phyloP scores from a whole-genome alignment of 2,329 filamentous ascomycete genomes.

The Talaromyces sp. region DNA sequence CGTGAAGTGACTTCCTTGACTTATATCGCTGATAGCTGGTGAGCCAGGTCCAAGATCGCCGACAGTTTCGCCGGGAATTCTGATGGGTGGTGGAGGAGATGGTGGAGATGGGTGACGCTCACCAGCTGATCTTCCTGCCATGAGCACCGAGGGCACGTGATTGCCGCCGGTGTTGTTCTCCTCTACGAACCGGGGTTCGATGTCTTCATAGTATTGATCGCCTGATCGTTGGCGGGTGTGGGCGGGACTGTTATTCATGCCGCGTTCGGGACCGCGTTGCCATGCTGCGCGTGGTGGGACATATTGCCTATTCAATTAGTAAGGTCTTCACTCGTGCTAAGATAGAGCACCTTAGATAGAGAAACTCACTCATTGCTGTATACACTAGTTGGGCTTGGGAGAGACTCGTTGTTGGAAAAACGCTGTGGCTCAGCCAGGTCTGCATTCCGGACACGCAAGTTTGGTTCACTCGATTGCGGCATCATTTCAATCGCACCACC shows the following conservation, averaged over 20 bases:
- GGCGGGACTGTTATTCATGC: constrained; percentile 21
- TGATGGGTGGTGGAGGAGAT: constrained; percentile 27
- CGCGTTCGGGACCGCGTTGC: constrained; percentile 23
- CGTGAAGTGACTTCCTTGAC: constrained; percentile 78
- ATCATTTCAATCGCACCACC: constrained; percentile 78
- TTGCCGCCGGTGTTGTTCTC: constrained; percentile 26
- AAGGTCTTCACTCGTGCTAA: not conserved
- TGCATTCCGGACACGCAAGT: constrained; percentile 15
- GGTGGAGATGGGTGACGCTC: constrained; percentile 26
- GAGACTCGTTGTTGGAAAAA: constrained; percentile 19
- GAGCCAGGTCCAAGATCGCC: constrained; percentile 60
- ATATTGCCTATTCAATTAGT: constrained; percentile 33
- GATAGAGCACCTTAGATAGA: not conserved
- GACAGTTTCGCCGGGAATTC: constrained; percentile 61
- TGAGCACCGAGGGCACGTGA: constrained; percentile 35
- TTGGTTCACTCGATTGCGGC: constrained; percentile 57
- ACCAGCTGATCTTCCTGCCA: constrained; percentile 37
- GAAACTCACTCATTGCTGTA: constrained; percentile 71
- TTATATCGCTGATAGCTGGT: constrained; percentile 60
- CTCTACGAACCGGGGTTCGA: constrained; percentile 79
- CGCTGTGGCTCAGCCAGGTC: constrained; percentile 6
- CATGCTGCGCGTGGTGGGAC: constrained; percentile 47
- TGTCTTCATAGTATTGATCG: constrained; percentile 80
- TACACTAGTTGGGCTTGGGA: constrained; percentile 64
- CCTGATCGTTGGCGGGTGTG: constrained; percentile 37